Percentiles rank a stretch among this genome's conserved stretches.
Conservation (phyloP, 2,329 filamentous ascomycete species). For the Aschersonia sp. region DNA sequence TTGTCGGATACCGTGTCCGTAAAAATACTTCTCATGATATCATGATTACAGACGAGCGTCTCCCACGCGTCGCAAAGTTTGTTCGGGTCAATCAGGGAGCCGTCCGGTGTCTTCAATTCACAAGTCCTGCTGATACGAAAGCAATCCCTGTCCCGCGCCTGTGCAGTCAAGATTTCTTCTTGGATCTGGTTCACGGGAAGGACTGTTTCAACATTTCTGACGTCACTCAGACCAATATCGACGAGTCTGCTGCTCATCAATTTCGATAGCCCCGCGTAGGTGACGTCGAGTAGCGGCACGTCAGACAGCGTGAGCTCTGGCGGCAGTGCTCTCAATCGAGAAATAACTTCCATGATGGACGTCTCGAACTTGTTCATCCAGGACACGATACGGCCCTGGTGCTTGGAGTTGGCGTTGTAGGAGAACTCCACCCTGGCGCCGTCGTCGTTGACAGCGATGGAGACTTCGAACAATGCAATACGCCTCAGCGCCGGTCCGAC, state of each 20-base stretch:
- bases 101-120: constrained; percentile 25
- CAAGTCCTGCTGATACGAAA: constrained; percentile 33
- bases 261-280: constrained; percentile 28
- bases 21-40: constrained; percentile 34
- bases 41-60: constrained; percentile 28
- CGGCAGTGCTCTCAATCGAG: constrained; percentile 22
- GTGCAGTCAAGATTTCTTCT: constrained; percentile 33
- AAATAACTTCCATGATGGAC: constrained; percentile 28
- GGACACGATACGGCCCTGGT: constrained; percentile 25
- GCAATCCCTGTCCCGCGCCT: constrained; percentile 23
- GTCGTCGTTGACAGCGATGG: constrained; percentile 27
- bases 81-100: constrained; percentile 23
- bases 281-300: constrained; percentile 31
- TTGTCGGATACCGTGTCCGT: constrained; percentile 33
- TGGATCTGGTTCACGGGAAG: constrained; percentile 32
- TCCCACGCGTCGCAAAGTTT: constrained; percentile 36
- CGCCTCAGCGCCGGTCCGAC: constrained; percentile 30
- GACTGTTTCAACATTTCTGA: constrained; percentile 32
- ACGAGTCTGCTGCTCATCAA: constrained; percentile 27
- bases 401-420: constrained; percentile 25
- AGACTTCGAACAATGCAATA: constrained; percentile 36
- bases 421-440: constrained; percentile 28
- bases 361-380: constrained; percentile 35
- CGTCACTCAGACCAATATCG: constrained; percentile 23
- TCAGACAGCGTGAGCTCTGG: constrained; percentile 36